These are phyloP conservation scores for Cucumis hystrix DNA, from an alignment of 306 rosid genomes.

Conservation along the genomic window DNA sequence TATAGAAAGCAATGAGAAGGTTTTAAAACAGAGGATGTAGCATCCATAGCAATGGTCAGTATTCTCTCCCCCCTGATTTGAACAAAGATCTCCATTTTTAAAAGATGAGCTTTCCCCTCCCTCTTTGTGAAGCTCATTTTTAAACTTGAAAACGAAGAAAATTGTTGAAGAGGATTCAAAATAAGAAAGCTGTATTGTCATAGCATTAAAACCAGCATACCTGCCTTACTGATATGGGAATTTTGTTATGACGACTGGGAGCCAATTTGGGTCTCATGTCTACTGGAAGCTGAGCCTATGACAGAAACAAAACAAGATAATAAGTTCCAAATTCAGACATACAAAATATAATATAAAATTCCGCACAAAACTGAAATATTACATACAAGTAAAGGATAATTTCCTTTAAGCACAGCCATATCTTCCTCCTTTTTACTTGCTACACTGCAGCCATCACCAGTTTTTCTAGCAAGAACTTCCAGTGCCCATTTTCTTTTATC, in stretches of 20 bases:
- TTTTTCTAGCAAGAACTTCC: conserved; percentile 80
- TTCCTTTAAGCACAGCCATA: conserved; percentile 46
- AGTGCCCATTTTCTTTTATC: conserved; percentile 96
- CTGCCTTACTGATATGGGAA: conserved; percentile 84
- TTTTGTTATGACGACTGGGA: conserved; percentile 58
- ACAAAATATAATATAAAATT: conserved; percentile 5
- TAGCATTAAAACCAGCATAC: conserved; percentile 25
- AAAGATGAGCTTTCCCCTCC: no score
- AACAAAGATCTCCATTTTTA: no score
- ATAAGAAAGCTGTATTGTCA: background rate
- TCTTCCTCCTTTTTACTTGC: conserved; percentile 44
- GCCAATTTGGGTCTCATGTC: conserved; percentile 82
- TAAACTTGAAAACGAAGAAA: background rate
- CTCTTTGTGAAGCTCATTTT: background rate
- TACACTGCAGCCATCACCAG: conserved; percentile 34
- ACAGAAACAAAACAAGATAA: conserved; percentile 27
- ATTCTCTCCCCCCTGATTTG: background rate
- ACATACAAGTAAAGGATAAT: conserved; percentile 83
- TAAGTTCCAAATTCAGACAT: conserved; percentile 8
- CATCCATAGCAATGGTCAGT: background rate
- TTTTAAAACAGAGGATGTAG: background rate
- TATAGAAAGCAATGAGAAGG: background rate
- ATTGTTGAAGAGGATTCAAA: background rate
- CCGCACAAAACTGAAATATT: conserved; percentile 8
- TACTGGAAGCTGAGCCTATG: conserved; percentile 76